A percentile compares a stretch with the other conserved stretches of the same genome.
phyloP scores from a whole-genome alignment of 1,139 yeast genomes.

The Lizanozyma gosingica region DNA sequence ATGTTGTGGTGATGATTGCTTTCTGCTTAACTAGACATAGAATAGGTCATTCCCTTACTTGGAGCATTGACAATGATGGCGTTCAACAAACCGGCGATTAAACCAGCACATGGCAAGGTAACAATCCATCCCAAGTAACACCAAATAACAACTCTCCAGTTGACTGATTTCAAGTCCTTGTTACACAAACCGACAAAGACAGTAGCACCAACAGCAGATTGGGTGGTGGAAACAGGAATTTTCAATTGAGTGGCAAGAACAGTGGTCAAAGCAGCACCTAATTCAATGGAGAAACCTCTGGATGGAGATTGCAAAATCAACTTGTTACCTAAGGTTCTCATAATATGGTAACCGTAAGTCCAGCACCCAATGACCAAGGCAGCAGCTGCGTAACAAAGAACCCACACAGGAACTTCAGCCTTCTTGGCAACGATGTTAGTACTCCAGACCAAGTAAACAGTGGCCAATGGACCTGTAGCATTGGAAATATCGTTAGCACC shows the following conservation, averaged over 20 bases:
- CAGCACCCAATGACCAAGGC: constrained; percentile 63
- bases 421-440: constrained; percentile 39
- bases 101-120: constrained; percentile 68
- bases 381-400: constrained; percentile 59
- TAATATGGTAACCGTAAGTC: constrained; percentile 67
- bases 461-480: constrained; percentile 69
- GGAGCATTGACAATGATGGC: constrained; percentile 67
- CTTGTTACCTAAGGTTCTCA: constrained; percentile 67
- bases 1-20: not conserved
- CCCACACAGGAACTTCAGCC: constrained; percentile 64
- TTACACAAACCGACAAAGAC: constrained; percentile 72
- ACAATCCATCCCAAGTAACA: constrained; percentile 67
- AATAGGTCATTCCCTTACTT: constrained; percentile 32
- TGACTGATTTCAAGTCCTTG: constrained; percentile 52
- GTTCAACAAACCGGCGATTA: constrained; percentile 59
- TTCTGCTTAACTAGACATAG: not conserved
- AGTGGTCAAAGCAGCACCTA: constrained; percentile 72
- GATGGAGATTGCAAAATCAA: constrained; percentile 72
- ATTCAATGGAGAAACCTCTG: constrained; percentile 71
- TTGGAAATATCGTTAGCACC: constrained; percentile 78
- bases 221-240: constrained; percentile 72
- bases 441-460: constrained; percentile 57
- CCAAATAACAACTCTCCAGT: constrained; percentile 74
- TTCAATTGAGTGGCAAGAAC: constrained; percentile 68
- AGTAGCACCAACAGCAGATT: constrained; percentile 74